phyloP scores from a whole-genome alignment of 305 asterid species.

The Euphrasia arctica region DNA sequence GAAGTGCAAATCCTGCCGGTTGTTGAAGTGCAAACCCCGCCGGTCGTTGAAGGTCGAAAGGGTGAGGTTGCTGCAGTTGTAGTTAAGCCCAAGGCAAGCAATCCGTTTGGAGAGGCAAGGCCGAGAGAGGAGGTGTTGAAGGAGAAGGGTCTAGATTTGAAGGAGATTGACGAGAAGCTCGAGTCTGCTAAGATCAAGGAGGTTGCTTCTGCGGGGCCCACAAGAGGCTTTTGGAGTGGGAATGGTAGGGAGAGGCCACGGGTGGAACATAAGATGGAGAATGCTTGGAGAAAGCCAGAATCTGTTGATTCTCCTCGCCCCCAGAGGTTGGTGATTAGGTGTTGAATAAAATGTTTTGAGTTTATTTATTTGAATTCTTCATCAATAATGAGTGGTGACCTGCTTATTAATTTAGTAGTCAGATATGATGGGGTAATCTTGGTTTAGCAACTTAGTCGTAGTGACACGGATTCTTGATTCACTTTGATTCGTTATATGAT shows the following conservation, averaged over 20 bases:
- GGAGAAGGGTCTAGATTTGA: conserved; percentile 91
- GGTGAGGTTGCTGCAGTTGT: conserved; percentile 22
- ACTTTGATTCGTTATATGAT: background rate
- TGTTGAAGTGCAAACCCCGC: conserved; percentile 32
- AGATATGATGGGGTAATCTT: background rate
- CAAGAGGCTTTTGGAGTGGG: conserved; percentile 60
- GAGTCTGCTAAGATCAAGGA: conserved; percentile 63
- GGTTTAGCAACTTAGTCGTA: background rate
- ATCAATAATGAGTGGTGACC: background rate
- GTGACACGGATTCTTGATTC: background rate
- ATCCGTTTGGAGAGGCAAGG: conserved; percentile 83
- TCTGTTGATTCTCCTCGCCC: conserved; percentile 49
- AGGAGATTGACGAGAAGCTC: conserved; percentile 76
- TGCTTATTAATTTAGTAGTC: background rate
- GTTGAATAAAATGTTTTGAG: background rate
- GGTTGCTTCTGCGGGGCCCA: conserved; percentile 27
- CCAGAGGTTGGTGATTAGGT: conserved; percentile 50
- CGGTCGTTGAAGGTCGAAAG: conserved; percentile 34
- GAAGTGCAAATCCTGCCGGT: conserved; percentile 19
- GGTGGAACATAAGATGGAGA: conserved; percentile 46
- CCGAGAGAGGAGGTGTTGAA: conserved; percentile 97
- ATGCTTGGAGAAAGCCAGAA: conserved; percentile 76
- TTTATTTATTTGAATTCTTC: background rate
- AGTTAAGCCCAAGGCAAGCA: conserved; percentile 56
- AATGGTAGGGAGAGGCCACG: conserved; percentile 47